phyloP scores from a whole-genome alignment of 2,329 filamentous ascomycete species.

The Cladosporium sphaerospermum region DNA sequence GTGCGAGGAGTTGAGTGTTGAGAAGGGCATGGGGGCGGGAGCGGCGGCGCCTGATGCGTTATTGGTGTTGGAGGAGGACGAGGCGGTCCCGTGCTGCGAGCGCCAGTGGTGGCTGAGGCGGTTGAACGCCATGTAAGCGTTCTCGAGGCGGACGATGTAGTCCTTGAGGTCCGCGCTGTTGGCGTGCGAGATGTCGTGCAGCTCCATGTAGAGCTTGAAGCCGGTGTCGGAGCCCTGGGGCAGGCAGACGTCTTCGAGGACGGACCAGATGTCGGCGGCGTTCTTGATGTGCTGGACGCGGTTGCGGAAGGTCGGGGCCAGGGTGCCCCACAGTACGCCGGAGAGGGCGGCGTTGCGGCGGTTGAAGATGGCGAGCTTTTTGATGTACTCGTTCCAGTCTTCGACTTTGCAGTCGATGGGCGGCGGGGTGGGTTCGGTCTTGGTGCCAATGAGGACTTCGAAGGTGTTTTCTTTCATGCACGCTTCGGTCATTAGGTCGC shows the following conservation, averaged over 20 bases:
- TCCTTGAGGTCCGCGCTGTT: constrained; percentile 19
- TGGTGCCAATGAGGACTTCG: constrained; percentile 24
- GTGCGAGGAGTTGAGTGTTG: background rate
- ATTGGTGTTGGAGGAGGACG: background rate
- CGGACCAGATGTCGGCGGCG: constrained; percentile 23
- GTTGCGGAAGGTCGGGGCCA: constrained; percentile 21
- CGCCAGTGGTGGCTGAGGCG: constrained; percentile 15
- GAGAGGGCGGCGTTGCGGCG: constrained; percentile 26
- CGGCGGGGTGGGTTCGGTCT: constrained; percentile 24
- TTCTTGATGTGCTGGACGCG: constrained; percentile 19
- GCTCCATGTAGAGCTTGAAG: constrained; percentile 21
- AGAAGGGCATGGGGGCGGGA: background rate
- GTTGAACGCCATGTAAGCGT: constrained; percentile 22
- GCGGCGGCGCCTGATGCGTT: background rate
- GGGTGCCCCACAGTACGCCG: constrained; percentile 19
- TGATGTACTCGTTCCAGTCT: constrained; percentile 30
- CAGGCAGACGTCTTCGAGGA: constrained; percentile 25
- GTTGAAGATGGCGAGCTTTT: constrained; percentile 28
- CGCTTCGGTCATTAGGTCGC: constrained; percentile 24
- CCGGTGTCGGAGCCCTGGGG: constrained; percentile 25
- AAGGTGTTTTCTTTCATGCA: constrained; percentile 27
- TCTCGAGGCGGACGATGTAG: constrained; percentile 24
- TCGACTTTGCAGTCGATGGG: constrained; percentile 20
- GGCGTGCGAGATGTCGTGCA: constrained; percentile 21
- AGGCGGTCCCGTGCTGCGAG: background rate